Conservation (phyloP, 208 protist genomes). For the Polymyxa betae region DNA sequence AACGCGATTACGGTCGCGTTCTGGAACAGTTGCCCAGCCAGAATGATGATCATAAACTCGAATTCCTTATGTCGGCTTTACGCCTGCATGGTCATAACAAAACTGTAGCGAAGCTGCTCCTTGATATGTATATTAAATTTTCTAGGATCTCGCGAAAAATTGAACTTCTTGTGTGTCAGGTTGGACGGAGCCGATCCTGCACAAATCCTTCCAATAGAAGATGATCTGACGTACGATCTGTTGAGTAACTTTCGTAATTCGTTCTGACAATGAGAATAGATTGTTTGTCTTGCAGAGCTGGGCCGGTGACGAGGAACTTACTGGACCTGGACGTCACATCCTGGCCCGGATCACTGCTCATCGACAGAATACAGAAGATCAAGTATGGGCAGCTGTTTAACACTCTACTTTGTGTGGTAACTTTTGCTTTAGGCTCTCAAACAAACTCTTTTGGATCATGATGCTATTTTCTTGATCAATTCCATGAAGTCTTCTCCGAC, state of each 20-base stretch:
- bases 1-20: background rate
- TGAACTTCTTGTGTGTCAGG: constrained; percentile 3
- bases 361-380: background rate
- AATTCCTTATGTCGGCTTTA: constrained; percentile 13
- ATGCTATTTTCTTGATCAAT: constrained; percentile 2
- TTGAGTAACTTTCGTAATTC: too few species aligned
- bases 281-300: background rate
- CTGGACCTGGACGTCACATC: background rate
- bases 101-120: background rate
- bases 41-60: background rate
- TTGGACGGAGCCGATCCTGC: background rate
- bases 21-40: too few species aligned
- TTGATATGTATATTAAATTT: background rate
- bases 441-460: background rate
- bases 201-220: background rate
- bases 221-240: background rate
- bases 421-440: background rate
- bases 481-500: background rate
- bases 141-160: constrained; percentile 1
- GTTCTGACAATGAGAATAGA: too few species aligned
- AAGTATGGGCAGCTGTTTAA: background rate
- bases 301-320: background rate
- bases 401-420: too few species aligned
- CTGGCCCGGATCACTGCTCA: background rate
- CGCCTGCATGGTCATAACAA: background rate